Evolutionary conservation across 2,329 filamentous ascomycete genomes (phyloP).

Genomic region (Hymenoscyphus fraxineus): DNA sequence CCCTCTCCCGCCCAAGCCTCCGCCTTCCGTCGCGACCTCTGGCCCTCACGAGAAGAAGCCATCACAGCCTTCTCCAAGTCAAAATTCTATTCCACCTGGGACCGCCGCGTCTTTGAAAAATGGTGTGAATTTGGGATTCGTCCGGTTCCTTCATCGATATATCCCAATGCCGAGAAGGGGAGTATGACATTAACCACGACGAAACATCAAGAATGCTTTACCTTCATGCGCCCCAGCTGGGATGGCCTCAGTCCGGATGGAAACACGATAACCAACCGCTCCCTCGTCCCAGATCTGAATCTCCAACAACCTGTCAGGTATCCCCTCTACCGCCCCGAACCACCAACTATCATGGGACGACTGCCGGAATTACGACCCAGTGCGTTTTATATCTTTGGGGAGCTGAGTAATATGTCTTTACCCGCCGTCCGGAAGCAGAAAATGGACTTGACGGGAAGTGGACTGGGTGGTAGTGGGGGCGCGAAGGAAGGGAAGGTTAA

Average conservation of each 20-base stretch:
- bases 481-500: slow-evolving; percentile 61
- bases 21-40: slow-evolving; percentile 69
- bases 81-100: slow-evolving; percentile 80
- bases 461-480: slow-evolving; percentile 65
- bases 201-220: slow-evolving; percentile 84
- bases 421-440: slow-evolving; percentile 53
- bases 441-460: slow-evolving; percentile 60
- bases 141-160: slow-evolving; percentile 61
- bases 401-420: slow-evolving; percentile 51
- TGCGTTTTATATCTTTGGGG: slow-evolving; percentile 68
- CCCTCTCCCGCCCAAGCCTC: slow-evolving; percentile 56
- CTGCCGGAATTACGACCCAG: slow-evolving; percentile 61
- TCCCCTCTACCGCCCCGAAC: slow-evolving; percentile 67
- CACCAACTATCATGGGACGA: slow-evolving; percentile 49
- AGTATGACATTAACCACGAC: slow-evolving; percentile 73
- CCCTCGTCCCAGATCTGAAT: slow-evolving; percentile 41
- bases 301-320: slow-evolving; percentile 27
- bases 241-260: slow-evolving; percentile 35
- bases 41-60: slow-evolving; percentile 73
- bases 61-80: slow-evolving; percentile 61
- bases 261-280: slow-evolving; percentile 42
- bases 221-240: slow-evolving; percentile 62
- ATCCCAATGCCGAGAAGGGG: slow-evolving; percentile 42
- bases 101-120: slow-evolving; percentile 69
- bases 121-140: slow-evolving; percentile 74